Evolutionary conservation across 2,329 filamentous ascomycete species (phyloP), one percentile per base, ranked within the genome.

Genomic region (Claviceps cyperi): DNA sequence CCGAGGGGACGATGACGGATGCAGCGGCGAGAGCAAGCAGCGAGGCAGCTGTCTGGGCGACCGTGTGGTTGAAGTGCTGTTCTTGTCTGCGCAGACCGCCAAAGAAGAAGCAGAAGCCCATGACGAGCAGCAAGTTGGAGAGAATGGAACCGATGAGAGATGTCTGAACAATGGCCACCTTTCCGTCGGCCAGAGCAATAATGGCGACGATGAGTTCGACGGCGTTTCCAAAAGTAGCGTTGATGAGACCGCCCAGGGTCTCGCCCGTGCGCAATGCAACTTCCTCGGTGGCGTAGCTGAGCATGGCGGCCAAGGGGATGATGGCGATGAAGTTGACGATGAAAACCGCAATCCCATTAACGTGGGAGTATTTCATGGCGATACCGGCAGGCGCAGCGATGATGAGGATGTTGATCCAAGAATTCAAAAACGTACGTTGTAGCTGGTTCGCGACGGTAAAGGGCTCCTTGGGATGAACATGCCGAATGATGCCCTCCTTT

Each of bases 261-360:
- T 96, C 89, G 47, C 90, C 89, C 0, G 82, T 84, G 51, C 82
- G 76, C 49, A 90, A 68, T 3, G 90, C 86, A 55, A 96, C 83
- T 65, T 95, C 89, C 64, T 97, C 91, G 0, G 91, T 96, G 0
- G 87, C 86, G 60, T 85, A 94, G 58, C 85, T 84, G 22, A 97
- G 73, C 72, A 95, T 82, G 14, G 84, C 86, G 2, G 91, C 91
- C 40, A 96, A 74, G 0, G 90, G 90, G 52, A 96, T 83, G 57
- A 96, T 95, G 53, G 90, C 91, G 55, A 96, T 77, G 60, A 96
- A 96, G 69, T 96, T 96, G 66, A 96, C 77, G 50, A 90, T 78
- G 60, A 96, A 96, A 45, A 92, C 72, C 35, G 74, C 76, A 51
- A 84, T 73, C 3, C 74, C 71, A 59, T 76, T 72, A 48, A 84